A percentile compares a stretch with the other conserved stretches of the same genome.
These are phyloP conservation scores for Tolypocladium ovalisporum DNA, from an alignment of 2,329 filamentous ascomycete genomes.

Conservation along the genomic window DNA sequence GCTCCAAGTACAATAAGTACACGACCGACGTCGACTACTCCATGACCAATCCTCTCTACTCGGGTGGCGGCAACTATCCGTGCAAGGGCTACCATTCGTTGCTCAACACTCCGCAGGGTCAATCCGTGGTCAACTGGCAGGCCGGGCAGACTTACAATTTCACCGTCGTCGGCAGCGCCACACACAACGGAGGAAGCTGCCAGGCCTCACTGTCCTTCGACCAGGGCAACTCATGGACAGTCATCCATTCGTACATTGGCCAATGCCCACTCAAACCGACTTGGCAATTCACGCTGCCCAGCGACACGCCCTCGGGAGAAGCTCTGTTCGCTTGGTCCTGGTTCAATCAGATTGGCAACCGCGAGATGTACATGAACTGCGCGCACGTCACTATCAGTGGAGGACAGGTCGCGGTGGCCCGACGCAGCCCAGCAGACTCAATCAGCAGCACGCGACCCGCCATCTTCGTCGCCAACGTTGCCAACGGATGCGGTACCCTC, in stretches of 20 bases:
- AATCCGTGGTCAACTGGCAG: neutral
- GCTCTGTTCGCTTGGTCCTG: neutral
- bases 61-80: neutral
- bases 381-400: neutral
- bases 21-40: neutral
- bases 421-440: neutral
- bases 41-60: neutral
- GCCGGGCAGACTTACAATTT: neutral
- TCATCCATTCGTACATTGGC: neutral
- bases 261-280: neutral
- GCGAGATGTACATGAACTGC: neutral
- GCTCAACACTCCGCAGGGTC: neutral
- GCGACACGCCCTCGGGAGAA: neutral
- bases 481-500: neutral
- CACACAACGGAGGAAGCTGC: neutral
- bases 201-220: neutral
- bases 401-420: neutral
- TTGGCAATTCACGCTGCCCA: neutral
- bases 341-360: neutral
- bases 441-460: neutral
- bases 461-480: neutral
- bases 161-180: neutral
- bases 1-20: neutral
- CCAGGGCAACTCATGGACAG: neutral
- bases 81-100: neutral